These are phyloP conservation scores for Ganoderma multipileum DNA, from an alignment of 1,284 basidiomycete genomes.

Conservation along the genomic window DNA sequence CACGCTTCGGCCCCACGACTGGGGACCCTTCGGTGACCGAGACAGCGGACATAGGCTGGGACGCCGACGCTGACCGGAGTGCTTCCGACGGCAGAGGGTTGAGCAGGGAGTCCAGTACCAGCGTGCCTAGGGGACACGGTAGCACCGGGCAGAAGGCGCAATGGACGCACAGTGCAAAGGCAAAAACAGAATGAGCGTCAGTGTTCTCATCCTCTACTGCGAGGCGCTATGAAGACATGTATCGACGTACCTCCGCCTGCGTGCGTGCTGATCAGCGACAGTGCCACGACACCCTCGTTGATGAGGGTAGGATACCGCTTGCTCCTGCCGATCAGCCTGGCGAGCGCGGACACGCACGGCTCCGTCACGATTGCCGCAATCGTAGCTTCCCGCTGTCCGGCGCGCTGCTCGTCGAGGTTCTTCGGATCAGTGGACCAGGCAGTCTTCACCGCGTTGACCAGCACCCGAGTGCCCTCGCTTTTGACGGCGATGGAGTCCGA, in stretches of 20 bases:
- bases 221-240: conserved; percentile 10
- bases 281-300: conserved; percentile 88
- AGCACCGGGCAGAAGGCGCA: background rate
- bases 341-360: conserved; percentile 67
- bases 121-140: conserved; percentile 50
- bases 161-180: background rate
- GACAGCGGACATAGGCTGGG: conserved; percentile 47
- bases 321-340: conserved; percentile 78
- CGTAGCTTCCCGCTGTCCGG: conserved; percentile 60
- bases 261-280: conserved; percentile 78
- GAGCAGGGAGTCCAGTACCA: conserved; percentile 66
- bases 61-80: conserved; percentile 44
- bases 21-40: conserved; percentile 46
- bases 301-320: conserved; percentile 85
- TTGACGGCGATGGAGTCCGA: conserved; percentile 85
- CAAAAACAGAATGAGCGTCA: conserved; percentile 18
- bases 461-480: conserved; percentile 88
- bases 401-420: conserved; percentile 40
- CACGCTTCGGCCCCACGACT: conserved; percentile 51
- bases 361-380: conserved; percentile 58
- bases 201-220: conserved; percentile 4
- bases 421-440: conserved; percentile 63
- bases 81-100: conserved; percentile 56
- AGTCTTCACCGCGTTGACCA: conserved; percentile 84
- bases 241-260: conserved; percentile 64